Evolutionary conservation across 1,139 yeast genomes (phyloP).

Genomic region (Candida glucosophila): DNA sequence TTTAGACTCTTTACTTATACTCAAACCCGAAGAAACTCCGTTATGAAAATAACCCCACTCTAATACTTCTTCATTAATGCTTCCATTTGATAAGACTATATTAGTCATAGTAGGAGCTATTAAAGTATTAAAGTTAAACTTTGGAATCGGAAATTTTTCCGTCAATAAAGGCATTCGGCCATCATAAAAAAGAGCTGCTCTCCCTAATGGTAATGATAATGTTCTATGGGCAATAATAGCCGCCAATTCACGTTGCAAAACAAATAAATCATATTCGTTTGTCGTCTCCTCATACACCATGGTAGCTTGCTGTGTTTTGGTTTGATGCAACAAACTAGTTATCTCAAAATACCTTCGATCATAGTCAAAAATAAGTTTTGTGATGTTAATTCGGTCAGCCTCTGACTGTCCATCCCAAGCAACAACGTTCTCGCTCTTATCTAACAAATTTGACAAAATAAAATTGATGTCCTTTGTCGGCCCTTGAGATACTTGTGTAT

Average conservation of each 20-base stretch:
- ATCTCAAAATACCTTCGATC: conserved; percentile 81
- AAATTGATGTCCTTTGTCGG: conserved; percentile 37
- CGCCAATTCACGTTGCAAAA: conserved; percentile 57
- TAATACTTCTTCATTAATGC: conserved; percentile 39
- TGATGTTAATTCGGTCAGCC: conserved; percentile 54
- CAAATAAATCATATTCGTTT: conserved; percentile 51
- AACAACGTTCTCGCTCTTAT: conserved; percentile 35
- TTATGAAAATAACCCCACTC: conserved; percentile 91
- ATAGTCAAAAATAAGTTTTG: conserved; percentile 62
- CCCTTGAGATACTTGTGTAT: too few species aligned
- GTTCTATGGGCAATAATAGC: conserved; percentile 63
- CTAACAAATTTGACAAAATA: conserved; percentile 37
- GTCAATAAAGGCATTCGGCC: conserved; percentile 75
- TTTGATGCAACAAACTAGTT: conserved; percentile 60
- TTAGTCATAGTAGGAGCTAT: conserved; percentile 63
- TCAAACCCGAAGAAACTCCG: conserved; percentile 84
- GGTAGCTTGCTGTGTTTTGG: conserved; percentile 49
- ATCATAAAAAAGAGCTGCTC: conserved; percentile 65
- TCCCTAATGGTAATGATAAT: conserved; percentile 66
- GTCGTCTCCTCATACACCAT: conserved; percentile 26
- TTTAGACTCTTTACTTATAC: conserved; percentile 58
- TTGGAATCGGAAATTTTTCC: conserved; percentile 76
- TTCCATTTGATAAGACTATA: conserved; percentile 49
- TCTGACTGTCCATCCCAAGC: conserved; percentile 67
- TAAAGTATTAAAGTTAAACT: conserved; percentile 58